phyloP scores from a whole-genome alignment of 202 grass and related monocot genomes.

The Zoysia matrella region DNA sequence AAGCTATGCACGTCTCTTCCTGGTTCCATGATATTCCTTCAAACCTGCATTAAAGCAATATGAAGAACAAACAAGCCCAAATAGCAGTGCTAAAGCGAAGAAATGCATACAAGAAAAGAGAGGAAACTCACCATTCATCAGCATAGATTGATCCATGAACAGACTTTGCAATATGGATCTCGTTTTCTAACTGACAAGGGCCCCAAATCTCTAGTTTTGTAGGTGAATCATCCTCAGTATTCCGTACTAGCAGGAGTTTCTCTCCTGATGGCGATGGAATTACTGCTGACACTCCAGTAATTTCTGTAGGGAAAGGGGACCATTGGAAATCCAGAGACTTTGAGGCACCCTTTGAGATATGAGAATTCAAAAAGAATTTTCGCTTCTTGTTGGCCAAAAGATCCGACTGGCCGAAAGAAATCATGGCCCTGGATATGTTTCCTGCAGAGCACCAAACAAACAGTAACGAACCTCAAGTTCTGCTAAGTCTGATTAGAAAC shows the following conservation, averaged over 20 bases:
- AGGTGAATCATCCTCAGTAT: conserved; percentile 78
- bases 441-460: conserved; percentile 47
- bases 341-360: conserved; percentile 65
- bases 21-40: conserved; percentile 98
- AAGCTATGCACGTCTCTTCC: conserved; percentile 81
- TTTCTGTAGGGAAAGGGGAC: conserved; percentile 91
- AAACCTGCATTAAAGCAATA: conserved; percentile 65
- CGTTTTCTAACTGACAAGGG: conserved; percentile 67
- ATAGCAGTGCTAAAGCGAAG: neutral
- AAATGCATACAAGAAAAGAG: conserved; percentile 5
- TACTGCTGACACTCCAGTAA: conserved; percentile 70
- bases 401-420: conserved; percentile 67
- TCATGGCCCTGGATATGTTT: conserved; percentile 60
- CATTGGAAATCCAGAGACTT: conserved; percentile 74
- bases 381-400: conserved; percentile 79
- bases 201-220: conserved; percentile 92
- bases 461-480: conserved; percentile 24
- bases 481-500: neutral
- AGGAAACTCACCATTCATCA: conserved; percentile 72
- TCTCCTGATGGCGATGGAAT: conserved; percentile 80
- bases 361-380: conserved; percentile 66
- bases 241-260: conserved; percentile 78
- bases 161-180: conserved; percentile 76
- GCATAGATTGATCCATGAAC: conserved; percentile 80
- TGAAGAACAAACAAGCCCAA: neutral